These are phyloP conservation scores for Plantago ovata DNA, from an alignment of 257 asterid genomes.

Conservation along the genomic window DNA sequence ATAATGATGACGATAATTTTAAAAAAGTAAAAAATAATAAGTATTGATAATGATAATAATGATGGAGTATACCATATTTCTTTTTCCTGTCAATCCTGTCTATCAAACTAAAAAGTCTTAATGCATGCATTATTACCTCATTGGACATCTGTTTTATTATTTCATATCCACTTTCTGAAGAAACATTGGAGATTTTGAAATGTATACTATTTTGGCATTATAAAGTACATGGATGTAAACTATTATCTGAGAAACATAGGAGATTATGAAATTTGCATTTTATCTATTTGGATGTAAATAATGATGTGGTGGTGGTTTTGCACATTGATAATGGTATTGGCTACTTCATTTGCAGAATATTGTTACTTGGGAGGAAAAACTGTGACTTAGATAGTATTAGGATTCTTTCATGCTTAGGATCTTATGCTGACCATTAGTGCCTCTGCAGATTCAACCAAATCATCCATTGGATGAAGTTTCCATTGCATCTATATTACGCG, in stretches of 20 bases:
- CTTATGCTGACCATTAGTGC: not conserved
- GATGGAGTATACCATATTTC: no score
- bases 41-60: no score
- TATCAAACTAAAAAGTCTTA: no score
- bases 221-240: no score
- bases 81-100: no score
- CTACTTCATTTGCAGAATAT: conserved; percentile 3
- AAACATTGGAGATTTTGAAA: no score
- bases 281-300: conserved; percentile 6
- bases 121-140: no score
- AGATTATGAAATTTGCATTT: not conserved
- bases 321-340: conserved; percentile 4
- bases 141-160: no score
- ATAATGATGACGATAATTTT: no score
- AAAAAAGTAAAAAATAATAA: no score
- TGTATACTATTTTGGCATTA: no score
- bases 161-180: no score
- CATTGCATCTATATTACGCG: conserved; percentile 89
- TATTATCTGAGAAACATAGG: not conserved
- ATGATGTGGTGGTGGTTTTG: conserved; percentile 15
- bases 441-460: conserved; percentile 88
- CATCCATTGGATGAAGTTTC: conserved; percentile 95
- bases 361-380: not conserved
- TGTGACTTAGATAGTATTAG: not conserved
- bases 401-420: conserved; percentile 9